Percentiles rank a stretch among this genome's conserved stretches.
These are phyloP conservation scores for Penicillium ucsense DNA, from an alignment of 495 filamentous ascomycete genomes.

Conservation along the genomic window DNA sequence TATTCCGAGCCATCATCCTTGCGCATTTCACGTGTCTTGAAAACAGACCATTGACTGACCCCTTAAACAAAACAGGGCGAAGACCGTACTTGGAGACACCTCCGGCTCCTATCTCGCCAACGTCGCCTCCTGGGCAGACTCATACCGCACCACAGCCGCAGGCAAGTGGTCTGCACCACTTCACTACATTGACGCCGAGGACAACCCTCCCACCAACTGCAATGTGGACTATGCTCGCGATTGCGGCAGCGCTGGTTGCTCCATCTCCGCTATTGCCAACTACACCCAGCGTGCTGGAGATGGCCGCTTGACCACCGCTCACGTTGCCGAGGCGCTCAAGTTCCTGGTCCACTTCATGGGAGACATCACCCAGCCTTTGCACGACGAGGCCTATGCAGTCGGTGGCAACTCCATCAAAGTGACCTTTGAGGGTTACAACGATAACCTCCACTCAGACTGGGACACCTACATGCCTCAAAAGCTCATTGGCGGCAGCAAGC, in stretches of 20 bases:
- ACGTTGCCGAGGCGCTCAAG: conserved; percentile 26
- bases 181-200: conserved; percentile 58
- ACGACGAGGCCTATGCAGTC: conserved; percentile 45
- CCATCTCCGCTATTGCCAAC: conserved; percentile 53
- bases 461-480: conserved; percentile 55
- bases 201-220: conserved; percentile 48
- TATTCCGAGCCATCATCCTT: background rate
- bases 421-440: conserved; percentile 38
- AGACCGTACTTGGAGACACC: conserved; percentile 22
- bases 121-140: conserved; percentile 54
- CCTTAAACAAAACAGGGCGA: conserved; percentile 4
- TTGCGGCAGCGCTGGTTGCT: conserved; percentile 48
- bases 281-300: conserved; percentile 29
- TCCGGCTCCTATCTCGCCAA: conserved; percentile 46
- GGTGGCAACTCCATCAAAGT: conserved; percentile 56
- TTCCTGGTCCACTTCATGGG: conserved; percentile 53
- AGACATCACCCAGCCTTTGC: conserved; percentile 56
- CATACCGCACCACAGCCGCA: conserved; percentile 42
- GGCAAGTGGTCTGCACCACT: conserved; percentile 44
- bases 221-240: conserved; percentile 47
- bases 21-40: background rate
- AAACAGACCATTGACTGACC: no score
- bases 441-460: conserved; percentile 57
- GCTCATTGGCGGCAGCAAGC: conserved; percentile 30
- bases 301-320: conserved; percentile 6